Evolutionary conservation across 352 stramenopile genomes (phyloP).

Genomic region (Phytophthora cactorum): DNA sequence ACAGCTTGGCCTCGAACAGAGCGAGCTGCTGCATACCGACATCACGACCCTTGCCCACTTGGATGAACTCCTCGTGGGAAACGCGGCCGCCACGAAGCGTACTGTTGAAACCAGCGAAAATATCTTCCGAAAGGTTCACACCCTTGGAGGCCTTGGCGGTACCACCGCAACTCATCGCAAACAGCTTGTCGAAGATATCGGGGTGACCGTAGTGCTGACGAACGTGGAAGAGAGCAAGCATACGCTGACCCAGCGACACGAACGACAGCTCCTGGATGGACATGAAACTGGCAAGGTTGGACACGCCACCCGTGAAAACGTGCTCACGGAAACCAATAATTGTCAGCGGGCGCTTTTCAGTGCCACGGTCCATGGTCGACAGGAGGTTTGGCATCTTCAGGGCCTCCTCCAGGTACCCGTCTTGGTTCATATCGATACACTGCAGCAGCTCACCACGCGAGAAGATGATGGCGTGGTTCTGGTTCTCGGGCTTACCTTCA

Average conservation of each 20-base stretch:
- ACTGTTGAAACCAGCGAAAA: conserved; percentile 89
- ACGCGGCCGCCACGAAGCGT: conserved; percentile 76
- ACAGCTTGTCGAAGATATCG: conserved; percentile 91
- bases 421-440: conserved; percentile 92
- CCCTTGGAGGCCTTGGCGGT: conserved; percentile 86
- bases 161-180: conserved; percentile 81
- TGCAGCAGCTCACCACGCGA: conserved; percentile 81
- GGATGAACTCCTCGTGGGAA: conserved; percentile 86
- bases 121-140: conserved; percentile 90
- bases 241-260: conserved; percentile 82
- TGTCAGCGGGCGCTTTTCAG: conserved; percentile 71
- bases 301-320: conserved; percentile 85
- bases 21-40: conserved; percentile 99
- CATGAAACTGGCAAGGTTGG: conserved; percentile 88
- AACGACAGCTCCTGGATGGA: conserved; percentile 88
- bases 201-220: conserved; percentile 89
- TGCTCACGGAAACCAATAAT: conserved; percentile 90
- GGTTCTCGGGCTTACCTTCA: conserved; percentile 88
- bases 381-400: conserved; percentile 87
- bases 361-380: conserved; percentile 77
- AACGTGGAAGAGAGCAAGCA: conserved; percentile 79
- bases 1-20: conserved; percentile 98
- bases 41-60: conserved; percentile 97
- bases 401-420: conserved; percentile 79
- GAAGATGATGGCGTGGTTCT: conserved; percentile 89